Evolutionary conservation across 345 rosid genomes (phyloP), one percentile per base, ranked within the genome.

Genomic region (Linum usitatissimum): DNA sequence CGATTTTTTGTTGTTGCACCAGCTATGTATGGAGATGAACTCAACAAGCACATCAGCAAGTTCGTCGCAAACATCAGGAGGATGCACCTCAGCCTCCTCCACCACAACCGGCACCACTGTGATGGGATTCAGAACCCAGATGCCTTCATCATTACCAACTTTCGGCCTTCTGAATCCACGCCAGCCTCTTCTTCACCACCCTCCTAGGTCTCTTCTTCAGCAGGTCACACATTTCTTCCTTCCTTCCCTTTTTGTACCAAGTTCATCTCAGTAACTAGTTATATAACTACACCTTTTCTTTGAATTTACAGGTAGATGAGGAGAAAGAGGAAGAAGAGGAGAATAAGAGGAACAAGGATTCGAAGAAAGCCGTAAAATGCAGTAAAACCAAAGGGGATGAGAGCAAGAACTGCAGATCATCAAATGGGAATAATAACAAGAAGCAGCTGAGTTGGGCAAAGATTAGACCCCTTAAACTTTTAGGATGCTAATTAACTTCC

Each of bases 21-120:
- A 85, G 98, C 81, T 88, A 62, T 79, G 82, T 73, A 65, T 88
- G 69, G 86, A 85, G 76, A 68, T 83, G 79, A 96, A 86, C 71
- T 80, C 91, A 0, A 81, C 80, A 56, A 72, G 77, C 78, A 77
- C 75, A 63, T 71, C 78, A 0, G 72, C 73, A 55, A 73, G 77
- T 2, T 78, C 91, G 64, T 73, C 80, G 51, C 76, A 76, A 57
- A 75, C 80, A 38, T 77, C 75, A 4, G 75, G 76, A 45, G 45
- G 60, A 66, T 70, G 81, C 81, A 66, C 75, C 86, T 68, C 18
- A 76, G 75, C 74, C 81, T 76, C 51, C 51, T 7, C 51, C 17
- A 45, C 51, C 51, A 45, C 51, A 1, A 45, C 51, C 13, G 17
- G 4, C 51, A 45, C 51, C 14, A 45, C 51, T 15, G 51, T 15